Base-by-base conservation (phyloP, 768 basidiomycete species). In the Phanerochaete carnosa region DNA sequence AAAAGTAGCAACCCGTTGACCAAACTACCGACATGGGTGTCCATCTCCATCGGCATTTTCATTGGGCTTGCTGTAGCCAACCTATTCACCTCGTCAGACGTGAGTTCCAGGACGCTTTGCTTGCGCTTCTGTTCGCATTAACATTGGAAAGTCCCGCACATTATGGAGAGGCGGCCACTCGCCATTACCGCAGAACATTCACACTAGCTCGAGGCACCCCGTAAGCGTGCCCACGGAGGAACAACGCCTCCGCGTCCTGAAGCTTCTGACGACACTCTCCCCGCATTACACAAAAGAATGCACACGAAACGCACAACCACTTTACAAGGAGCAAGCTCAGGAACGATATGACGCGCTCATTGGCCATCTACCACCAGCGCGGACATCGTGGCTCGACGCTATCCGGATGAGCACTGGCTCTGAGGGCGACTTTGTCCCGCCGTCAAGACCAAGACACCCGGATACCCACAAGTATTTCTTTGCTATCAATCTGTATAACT, bases 401-500 rank as follows among this genome's bases (percentile, higher is more conserved):
- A 72, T 88, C 47, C 82, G 86, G n/a, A 65, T 69, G 59, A 76
- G 82, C 33, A 76, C 81, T 59, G 74, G 77, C 59, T 68, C 73
- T 26, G 75, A 78, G 46, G 74, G 75, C 57, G 73, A 69, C 66
- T 70, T 74, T 50, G 73, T 78, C 30, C 70, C 72, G 60, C 66
- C 66, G 4, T 30, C 69, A 62, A 70, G 71, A 11, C 69, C 71
- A 23, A 65, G 73, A 22, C 72, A 79, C 28, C 71, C 80, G 12
- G 80, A 79, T 69, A 84, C 89, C 65, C 97, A 99, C 85, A 98
- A 99, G 73, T 99, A 98, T 74, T 98, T 94, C 76, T 97, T 99
- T 75, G 96, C 94, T 62, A 98, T 99, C 83, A 99, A 99, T 76
- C 81, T 98, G 61, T 98, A 98, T 82, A 99, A 99, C 80, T 98